Base-by-base conservation (phyloP, 225 moss, liverwort and hornwort species). In the Polytrichum formosum region DNA sequence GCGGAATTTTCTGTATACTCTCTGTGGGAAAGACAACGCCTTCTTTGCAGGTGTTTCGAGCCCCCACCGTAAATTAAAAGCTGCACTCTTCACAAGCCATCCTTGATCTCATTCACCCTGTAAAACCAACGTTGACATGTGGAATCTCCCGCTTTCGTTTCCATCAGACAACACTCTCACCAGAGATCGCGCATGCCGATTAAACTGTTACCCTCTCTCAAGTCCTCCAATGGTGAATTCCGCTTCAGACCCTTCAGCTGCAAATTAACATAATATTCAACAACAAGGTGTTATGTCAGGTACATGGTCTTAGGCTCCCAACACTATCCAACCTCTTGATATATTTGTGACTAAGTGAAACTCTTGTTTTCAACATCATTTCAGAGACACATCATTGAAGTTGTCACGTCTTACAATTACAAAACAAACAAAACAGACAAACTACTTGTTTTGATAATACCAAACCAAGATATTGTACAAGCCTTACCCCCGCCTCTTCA, bases 161-260 rank as follows among this genome's bases (percentile, higher is more conserved):
- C 67, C 66, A 18, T 60, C 1, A 56, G 26, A 28, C 35, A 33
- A 33, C 67, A 67, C 35, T 67, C 73, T 3, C 37, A 20, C 67
- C 73, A 73, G 66, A 61, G n/a, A 37, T 67, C 73, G 18, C 67
- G 67, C 46, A 74, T 53, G 17, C 20, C 18, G 7, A 74, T 26
- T 10, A 23, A 18, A 10, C 1, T 53, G 33, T 26, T 53, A 35
- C 20, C 35, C 13, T 74, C 73, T 21, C 58, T 67, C 67, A 19
- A 37, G 4, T 37, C 22, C 9, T 59, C 67, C n/a, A 61, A 6
- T 21, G 67, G 1, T 1, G 26, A 21, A 46, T 53, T 70, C 31
- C 6, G 58, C 70, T 70, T 60, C 2, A 60, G 70, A 5, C 5
- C 21, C 17, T 68, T 55, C 73, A 73, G 65, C 65, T 73, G 56